These are phyloP conservation scores for Russula emetica DNA, from an alignment of 768 basidiomycete genomes.

Conservation along the genomic window DNA sequence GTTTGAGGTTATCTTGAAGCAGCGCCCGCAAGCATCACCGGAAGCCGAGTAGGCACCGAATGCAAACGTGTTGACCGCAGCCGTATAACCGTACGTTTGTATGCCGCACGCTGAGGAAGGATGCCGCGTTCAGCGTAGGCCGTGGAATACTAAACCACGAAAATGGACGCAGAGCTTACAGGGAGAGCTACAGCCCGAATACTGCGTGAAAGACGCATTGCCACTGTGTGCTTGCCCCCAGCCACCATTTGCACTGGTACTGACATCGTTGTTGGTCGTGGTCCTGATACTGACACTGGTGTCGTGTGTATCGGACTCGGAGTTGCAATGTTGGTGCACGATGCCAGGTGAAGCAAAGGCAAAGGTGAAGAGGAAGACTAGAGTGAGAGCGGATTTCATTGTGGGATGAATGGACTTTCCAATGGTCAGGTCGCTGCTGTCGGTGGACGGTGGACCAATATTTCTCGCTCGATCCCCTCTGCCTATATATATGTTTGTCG, in stretches of 20 bases:
- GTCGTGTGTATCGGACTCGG: no score
- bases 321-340: neutral
- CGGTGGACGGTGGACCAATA: neutral
- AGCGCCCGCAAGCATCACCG: slow-evolving; percentile 60
- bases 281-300: no score
- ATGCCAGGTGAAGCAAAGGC: neutral
- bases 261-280: no score
- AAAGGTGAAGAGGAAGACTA: neutral
- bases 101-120: slow-evolving; percentile 45
- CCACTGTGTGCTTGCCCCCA: slow-evolving; percentile 48
- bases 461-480: neutral
- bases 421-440: neutral
- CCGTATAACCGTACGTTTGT: slow-evolving; percentile 48
- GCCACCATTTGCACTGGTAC: neutral
- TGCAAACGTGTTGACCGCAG: slow-evolving; percentile 54
- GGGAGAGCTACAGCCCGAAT: slow-evolving; percentile 49
- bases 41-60: slow-evolving; percentile 49
- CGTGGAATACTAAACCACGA: neutral
- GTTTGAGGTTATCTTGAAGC: slow-evolving; percentile 50
- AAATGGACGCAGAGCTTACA: slow-evolving; percentile 34
- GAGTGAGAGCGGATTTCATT: neutral
- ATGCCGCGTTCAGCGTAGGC: neutral
- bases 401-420: neutral
- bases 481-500: slow-evolving; percentile 1
- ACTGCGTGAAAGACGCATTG: slow-evolving; percentile 53